Evolutionary conservation across 2,329 filamentous ascomycete genomes (phyloP), one percentile per base, ranked within the genome.

Genomic region (Diplodia mutila): DNA sequence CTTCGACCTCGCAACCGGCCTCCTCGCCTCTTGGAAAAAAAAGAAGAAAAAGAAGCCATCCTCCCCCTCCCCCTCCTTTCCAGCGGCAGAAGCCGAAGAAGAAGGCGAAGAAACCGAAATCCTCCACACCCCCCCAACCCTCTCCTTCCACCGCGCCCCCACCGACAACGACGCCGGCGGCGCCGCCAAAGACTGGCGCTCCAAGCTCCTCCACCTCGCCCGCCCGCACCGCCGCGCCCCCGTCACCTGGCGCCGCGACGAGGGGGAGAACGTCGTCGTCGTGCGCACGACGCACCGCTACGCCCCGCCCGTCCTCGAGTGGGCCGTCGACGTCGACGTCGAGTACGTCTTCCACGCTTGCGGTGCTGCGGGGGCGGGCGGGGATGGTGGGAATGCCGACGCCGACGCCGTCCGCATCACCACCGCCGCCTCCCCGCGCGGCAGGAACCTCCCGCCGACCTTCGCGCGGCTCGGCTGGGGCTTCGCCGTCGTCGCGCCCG

Each of bases 201-300:
- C 86, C 83, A 12, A 92, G 91, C 79, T 79, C 80, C 18, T 54
- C 4, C 18, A 12, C 7, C 52, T 54, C 3, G 52, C 29, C 5
- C 27, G 29, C 4, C 29, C 29, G 27, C 29, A 54, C 29, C 32
- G 52, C 29, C 52, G 29, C 27, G n/a, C 16, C 21, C 18, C 23
- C 0, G 3, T 29, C 5, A 2, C 1, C 5, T 54, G 52, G 52
- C 7, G 2, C 0, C 2, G 2, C 4, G 52, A 54, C 16, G 6
- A 34, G 2, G 21, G 0, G 1, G 18, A 5, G 0, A 21, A 32
- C 1, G 34, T 27, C 2, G 52, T 54, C 6, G 14, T 9, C 0
- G 29, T 54, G 8, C 6, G 2, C 16, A 54, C 52, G 6, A 1
- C 32, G 27, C 52, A 54, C 18, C 52, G 52, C 16, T 32, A 32